Evolutionary conservation across 2,329 filamentous ascomycete genomes (phyloP).

Genomic region (Fonsecaea monophora): DNA sequence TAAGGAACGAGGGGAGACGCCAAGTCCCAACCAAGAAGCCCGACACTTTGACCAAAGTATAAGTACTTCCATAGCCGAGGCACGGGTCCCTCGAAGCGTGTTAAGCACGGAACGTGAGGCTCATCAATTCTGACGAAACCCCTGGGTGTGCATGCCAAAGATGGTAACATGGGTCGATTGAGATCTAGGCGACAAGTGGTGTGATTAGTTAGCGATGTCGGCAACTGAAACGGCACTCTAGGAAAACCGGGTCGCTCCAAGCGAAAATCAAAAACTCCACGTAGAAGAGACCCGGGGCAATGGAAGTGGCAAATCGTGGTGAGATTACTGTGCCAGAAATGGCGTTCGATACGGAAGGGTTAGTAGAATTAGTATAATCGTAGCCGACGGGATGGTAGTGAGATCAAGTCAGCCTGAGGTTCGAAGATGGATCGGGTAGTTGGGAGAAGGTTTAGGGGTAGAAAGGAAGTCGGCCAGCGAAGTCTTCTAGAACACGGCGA

Average conservation of each 20-base stretch:
- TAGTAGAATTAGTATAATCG: background rate
- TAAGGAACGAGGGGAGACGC: no score
- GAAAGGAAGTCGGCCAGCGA: background rate
- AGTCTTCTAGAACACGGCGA: slow-evolving; percentile 2
- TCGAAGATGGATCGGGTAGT: slow-evolving; percentile 1
- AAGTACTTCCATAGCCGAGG: no score
- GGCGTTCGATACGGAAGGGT: background rate
- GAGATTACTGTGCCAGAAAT: background rate
- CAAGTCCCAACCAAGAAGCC: no score
- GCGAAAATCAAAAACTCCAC: background rate
- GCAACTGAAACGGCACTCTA: background rate
- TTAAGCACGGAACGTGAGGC: background rate
- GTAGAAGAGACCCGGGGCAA: slow-evolving; percentile 16
- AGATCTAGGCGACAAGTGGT: background rate
- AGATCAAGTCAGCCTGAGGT: background rate
- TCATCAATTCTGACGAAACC: background rate
- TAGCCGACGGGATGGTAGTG: background rate
- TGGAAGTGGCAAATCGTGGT: slow-evolving; percentile 19
- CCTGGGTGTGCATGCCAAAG: background rate
- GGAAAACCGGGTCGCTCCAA: background rate
- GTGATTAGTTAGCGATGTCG: slow-evolving; percentile 4
- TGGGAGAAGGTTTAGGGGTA: background rate
- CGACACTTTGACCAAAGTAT: no score
- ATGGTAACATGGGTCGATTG: background rate
- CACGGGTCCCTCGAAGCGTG: background rate